Conservation (phyloP, 495 filamentous ascomycete species). For the Lophiotrema nucula region DNA sequence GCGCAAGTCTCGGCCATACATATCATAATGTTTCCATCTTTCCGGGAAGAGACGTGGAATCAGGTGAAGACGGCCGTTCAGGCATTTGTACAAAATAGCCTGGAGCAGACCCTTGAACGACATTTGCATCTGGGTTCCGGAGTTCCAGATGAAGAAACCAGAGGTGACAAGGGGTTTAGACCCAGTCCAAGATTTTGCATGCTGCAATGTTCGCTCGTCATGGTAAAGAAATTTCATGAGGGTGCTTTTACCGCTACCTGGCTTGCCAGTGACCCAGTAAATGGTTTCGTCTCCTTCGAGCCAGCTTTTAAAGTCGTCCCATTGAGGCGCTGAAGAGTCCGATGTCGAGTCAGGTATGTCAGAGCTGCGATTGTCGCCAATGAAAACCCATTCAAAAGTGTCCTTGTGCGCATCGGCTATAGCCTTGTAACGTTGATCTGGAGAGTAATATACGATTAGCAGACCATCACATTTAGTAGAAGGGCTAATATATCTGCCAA, state of each 20-base stretch:
- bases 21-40: not conserved
- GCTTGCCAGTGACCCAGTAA: constrained; percentile 16
- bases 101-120: constrained; percentile 6
- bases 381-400: constrained; percentile 17
- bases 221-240: constrained; percentile 13
- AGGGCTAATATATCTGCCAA: too few relatives aligned
- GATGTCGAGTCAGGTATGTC: not conserved
- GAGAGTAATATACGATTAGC: too few relatives aligned
- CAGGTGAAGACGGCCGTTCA: not conserved
- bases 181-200: not conserved
- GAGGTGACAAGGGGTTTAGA: not conserved
- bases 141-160: constrained; percentile 18
- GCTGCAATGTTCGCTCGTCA: not conserved
- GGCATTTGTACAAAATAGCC: not conserved
- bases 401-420: constrained; percentile 2
- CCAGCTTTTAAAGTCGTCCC: constrained; percentile 5
- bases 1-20: constrained; percentile 1
- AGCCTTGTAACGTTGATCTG: not conserved
- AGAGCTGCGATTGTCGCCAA: not conserved
- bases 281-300: not conserved
- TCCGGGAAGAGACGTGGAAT: not conserved
- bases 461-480: too few relatives aligned
- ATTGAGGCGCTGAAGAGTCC: not conserved
- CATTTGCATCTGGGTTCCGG: constrained; percentile 11
- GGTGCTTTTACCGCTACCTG: constrained; percentile 15